Evolutionary conservation across 2,329 filamentous ascomycete genomes (phyloP).

Genomic region (Sporothrix pseudoabietina): DNA sequence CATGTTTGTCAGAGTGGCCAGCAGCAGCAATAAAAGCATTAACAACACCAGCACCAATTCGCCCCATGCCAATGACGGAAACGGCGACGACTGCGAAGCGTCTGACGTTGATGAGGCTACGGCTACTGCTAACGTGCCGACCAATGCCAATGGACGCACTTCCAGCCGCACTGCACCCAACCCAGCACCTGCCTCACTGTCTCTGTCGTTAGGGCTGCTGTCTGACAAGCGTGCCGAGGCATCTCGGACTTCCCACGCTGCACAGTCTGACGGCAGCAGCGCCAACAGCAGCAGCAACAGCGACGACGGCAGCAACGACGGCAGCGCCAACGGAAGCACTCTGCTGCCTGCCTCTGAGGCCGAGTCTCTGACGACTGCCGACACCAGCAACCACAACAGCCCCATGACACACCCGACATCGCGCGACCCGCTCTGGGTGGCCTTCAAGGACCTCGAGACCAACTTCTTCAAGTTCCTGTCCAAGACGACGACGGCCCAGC

Average conservation of each 20-base stretch:
- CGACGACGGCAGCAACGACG: conserved; percentile 34
- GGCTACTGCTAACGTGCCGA: background rate
- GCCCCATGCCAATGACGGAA: background rate
- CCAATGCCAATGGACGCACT: background rate
- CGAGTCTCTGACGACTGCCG: conserved; percentile 45
- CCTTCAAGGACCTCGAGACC: conserved; percentile 58
- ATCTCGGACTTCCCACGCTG: background rate
- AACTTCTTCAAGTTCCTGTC: conserved; percentile 61
- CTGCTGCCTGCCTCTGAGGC: conserved; percentile 37
- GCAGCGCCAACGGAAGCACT: conserved; percentile 37
- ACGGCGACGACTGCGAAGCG: background rate
- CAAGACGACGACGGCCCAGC: conserved; percentile 69
- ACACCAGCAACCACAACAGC: conserved; percentile 44
- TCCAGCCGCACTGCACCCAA: background rate
- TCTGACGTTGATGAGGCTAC: background rate
- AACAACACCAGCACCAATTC: conserved; percentile 25
- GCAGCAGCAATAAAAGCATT: conserved; percentile 23
- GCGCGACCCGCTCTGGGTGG: conserved; percentile 58
- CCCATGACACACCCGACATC: conserved; percentile 48
- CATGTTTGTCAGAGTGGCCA: conserved; percentile 47
- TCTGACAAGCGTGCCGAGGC: conserved; percentile 17
- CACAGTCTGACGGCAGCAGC: background rate
- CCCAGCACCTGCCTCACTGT: background rate
- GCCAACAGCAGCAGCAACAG: conserved; percentile 24
- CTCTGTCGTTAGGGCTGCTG: conserved; percentile 27